Percentiles rank a stretch among this genome's conserved stretches.
These are phyloP conservation scores for Podaxis sp. DNA, from an alignment of 768 basidiomycete genomes.

Conservation along the genomic window DNA sequence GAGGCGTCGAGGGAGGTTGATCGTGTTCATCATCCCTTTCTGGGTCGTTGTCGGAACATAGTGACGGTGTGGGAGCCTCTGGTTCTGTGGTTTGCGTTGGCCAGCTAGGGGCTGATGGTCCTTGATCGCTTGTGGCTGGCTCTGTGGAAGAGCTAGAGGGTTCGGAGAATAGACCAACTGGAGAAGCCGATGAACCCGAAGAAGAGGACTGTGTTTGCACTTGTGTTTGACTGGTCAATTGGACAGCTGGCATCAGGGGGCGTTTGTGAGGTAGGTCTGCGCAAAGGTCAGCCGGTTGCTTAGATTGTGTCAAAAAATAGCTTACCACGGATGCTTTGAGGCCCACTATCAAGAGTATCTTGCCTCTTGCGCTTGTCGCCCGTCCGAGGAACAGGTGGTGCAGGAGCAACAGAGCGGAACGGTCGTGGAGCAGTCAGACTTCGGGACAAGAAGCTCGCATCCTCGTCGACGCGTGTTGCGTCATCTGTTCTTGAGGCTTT, in stretches of 20 bases:
- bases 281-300: not conserved
- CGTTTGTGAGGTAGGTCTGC: not conserved
- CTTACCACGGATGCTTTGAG: not conserved
- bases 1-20: conserved; percentile 53
- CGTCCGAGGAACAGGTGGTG: conserved; percentile 4
- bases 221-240: not conserved
- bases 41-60: conserved; percentile 68
- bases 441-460: conserved; percentile 9
- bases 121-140: conserved; percentile 8
- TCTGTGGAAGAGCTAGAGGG: conserved; percentile 14
- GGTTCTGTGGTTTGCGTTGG: conserved; percentile 26
- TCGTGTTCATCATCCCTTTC: conserved; percentile 54
- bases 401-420: not conserved
- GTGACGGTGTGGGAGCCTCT: conserved; percentile 60
- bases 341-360: not conserved
- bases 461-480: not conserved
- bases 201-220: conserved; percentile 1
- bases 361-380: conserved; percentile 32
- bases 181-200: conserved; percentile 7
- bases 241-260: not conserved
- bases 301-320: not conserved
- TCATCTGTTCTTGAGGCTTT: conserved; percentile 8
- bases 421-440: conserved; percentile 5
- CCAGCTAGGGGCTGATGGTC: conserved; percentile 18
- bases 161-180: conserved; percentile 12